Base-by-base conservation (phyloP, 441 rosid genomes). In the Lepidium campestre region DNA sequence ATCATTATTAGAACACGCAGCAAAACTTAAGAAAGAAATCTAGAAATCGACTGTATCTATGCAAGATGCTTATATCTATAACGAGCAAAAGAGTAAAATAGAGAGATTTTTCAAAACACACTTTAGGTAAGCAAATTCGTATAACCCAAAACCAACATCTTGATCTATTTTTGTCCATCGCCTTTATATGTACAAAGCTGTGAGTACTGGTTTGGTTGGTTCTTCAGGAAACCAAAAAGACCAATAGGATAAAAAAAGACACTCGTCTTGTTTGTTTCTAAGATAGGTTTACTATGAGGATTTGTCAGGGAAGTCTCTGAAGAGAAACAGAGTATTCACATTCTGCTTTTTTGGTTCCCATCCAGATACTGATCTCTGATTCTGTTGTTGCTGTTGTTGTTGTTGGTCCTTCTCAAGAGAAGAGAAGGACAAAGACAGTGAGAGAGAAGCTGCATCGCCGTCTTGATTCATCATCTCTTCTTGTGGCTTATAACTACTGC, bases 401-500 rank as follows among this genome's bases (percentile, higher is more conserved):
- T 86, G 84, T 37, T 55, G 23, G 25, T 83, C 85, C 69, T 77
- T 78, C 7, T 85, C 84, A 2, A 80, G 67, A 54, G 80, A 81
- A 12, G 97, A 83, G 18, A 87, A 87, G 4, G 96, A 82, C 67
- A 91, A 84, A 3, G 95, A 93, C 7, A 91, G 89, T 23, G 97
- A 84, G 56, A 94, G 96, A 46, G 99, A 82, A 22, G 89, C 70
- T 71, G 53, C 46, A 23, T 39, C 18, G 3, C 13, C 79, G 36
- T 85, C 93, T 65, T 72, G 86, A 12, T 65, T 72, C 46, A 62
- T 58, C 46, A 36, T 77, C 63, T 71, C 70, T 55, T 73, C 85
- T 17, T 65, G 59, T 57, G 75, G 75, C 75, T 68, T 75, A 50
- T 62, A 71, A 67, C 64, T 77, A 35, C 56, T 70, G 63, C 76